phyloP scores from a whole-genome alignment of 2,329 filamentous ascomycete genomes.

The Hymenoscyphus linearis region DNA sequence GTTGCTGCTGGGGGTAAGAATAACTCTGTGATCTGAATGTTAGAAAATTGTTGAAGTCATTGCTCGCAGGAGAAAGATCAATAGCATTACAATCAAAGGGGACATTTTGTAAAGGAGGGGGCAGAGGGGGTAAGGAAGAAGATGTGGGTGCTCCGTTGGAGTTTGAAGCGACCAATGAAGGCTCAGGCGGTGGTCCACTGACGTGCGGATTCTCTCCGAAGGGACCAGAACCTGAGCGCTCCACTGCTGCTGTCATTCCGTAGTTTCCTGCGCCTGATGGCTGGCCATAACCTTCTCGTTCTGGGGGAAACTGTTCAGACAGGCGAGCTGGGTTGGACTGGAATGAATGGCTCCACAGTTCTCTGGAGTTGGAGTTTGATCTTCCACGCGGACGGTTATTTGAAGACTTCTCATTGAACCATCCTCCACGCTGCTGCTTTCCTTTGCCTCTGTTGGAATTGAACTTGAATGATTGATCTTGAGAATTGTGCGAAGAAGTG shows the following conservation, averaged over 20 bases:
- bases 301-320: constrained; percentile 16
- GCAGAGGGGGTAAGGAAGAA: constrained; percentile 25
- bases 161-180: constrained; percentile 14
- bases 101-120: constrained; percentile 27
- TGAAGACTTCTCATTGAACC: constrained; percentile 27
- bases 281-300: constrained; percentile 20
- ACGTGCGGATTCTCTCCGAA: constrained; percentile 15
- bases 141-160: constrained; percentile 17
- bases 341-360: constrained; percentile 23
- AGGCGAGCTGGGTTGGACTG: constrained; percentile 11
- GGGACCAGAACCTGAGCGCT: constrained; percentile 18
- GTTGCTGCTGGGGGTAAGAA: constrained; percentile 45
- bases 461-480: constrained; percentile 17
- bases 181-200: constrained; percentile 12
- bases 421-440: constrained; percentile 14
- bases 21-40: constrained; percentile 59
- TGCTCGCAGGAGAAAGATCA: constrained; percentile 64
- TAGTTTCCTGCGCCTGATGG: constrained; percentile 15
- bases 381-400: constrained; percentile 16
- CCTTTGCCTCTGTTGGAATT: constrained; percentile 12
- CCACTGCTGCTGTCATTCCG: constrained; percentile 13
- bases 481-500: constrained; percentile 31
- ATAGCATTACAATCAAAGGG: constrained; percentile 32
- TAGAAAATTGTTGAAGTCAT: constrained; percentile 59
- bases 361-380: constrained; percentile 16